Evolutionary conservation across 306 rosid species (phyloP).

Genomic region (Lathyrus aphaca): DNA sequence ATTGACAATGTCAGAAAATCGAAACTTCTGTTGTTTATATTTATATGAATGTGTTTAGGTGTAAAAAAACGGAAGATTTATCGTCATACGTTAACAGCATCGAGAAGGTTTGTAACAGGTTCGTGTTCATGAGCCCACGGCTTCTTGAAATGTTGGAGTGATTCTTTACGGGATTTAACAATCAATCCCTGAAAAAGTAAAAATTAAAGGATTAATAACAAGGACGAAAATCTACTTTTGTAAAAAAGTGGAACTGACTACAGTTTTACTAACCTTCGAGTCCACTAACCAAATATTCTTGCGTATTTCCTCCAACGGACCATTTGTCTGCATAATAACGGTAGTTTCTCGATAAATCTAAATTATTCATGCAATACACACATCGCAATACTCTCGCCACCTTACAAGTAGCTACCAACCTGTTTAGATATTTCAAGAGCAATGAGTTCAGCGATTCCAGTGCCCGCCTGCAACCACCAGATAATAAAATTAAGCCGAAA

Average conservation of each 20-base stretch:
- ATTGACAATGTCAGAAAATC: conserved; percentile 24
- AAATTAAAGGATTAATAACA: conserved; percentile 32
- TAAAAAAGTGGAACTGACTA: conserved; percentile 8
- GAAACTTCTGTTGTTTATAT: not conserved
- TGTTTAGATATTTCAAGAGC: conserved; percentile 96
- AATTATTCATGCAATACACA: conserved; percentile 4
- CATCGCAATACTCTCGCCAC: conserved; percentile 12
- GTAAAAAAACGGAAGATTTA: conserved; percentile 32
- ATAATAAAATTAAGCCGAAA: conserved; percentile 38
- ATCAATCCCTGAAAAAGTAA: conserved; percentile 73
- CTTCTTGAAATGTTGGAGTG: conserved; percentile 95
- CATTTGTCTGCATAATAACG: conserved; percentile 72
- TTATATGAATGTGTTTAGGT: not conserved
- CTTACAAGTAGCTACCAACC: conserved; percentile 50
- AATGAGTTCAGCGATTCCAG: conserved; percentile 97
- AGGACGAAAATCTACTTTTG: conserved; percentile 22
- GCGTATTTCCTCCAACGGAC: conserved; percentile 87
- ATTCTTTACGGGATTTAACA: conserved; percentile 77
- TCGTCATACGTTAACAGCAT: conserved; percentile 71
- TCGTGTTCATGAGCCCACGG: conserved; percentile 97
- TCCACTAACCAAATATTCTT: conserved; percentile 93
- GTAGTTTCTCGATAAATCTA: conserved; percentile 35
- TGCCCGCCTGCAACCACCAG: conserved; percentile 81
- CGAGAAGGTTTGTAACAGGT: conserved; percentile 64
- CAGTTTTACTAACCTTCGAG: conserved; percentile 68